These are phyloP conservation scores for Notholithocarpus densiflorus DNA, from an alignment of 306 rosid species.

Conservation along the genomic window DNA sequence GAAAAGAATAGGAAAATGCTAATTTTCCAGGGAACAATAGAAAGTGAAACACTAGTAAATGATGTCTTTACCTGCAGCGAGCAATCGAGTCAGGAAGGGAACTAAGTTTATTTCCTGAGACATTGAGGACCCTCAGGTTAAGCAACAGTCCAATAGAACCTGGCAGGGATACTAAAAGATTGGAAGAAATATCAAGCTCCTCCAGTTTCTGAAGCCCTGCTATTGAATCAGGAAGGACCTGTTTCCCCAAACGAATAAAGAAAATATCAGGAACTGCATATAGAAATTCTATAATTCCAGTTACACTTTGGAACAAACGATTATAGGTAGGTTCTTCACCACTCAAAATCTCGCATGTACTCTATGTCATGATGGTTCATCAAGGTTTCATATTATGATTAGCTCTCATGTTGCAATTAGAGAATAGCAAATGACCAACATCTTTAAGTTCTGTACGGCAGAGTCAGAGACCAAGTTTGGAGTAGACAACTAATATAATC, in stretches of 20 bases:
- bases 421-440: neutral
- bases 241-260: conserved; percentile 16
- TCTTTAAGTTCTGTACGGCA: neutral
- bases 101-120: conserved; percentile 41
- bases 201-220: conserved; percentile 36
- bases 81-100: conserved; percentile 48
- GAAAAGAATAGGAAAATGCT: neutral
- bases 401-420: neutral
- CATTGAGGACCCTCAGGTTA: conserved; percentile 43
- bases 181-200: conserved; percentile 49
- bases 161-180: conserved; percentile 37
- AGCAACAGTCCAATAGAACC: conserved; percentile 38
- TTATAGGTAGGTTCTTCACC: neutral
- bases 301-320: neutral
- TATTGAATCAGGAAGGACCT: conserved; percentile 49
- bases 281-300: neutral
- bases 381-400: neutral
- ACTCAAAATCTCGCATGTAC: neutral
- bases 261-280: neutral
- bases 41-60: neutral
- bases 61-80: conserved; percentile 40
- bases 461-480: neutral
- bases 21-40: neutral
- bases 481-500: neutral
- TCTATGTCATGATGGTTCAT: neutral